phyloP scores from a whole-genome alignment of 805 yeast species.

The Ogataea sp. region DNA sequence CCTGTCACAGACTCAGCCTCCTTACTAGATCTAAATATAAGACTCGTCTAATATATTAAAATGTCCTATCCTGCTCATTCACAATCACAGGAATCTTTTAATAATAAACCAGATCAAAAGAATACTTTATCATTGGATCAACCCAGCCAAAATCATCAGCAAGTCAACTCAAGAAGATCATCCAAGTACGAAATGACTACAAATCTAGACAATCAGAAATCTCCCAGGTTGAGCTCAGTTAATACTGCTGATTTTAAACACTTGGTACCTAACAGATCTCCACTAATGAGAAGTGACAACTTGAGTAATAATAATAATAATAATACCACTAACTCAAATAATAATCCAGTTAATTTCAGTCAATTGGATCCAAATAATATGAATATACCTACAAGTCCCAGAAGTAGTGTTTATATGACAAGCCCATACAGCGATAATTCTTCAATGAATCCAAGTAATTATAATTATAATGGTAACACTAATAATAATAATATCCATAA shows the following conservation, averaged over 20 bases:
- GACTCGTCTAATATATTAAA: too few species aligned
- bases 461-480: conserved; percentile 7
- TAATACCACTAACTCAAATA: too few species aligned
- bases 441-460: background rate
- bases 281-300: conserved; percentile 13
- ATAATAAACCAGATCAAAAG: too few species aligned
- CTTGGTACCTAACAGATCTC: conserved; percentile 15
- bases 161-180: too few species aligned
- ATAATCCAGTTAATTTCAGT: conserved; percentile 5
- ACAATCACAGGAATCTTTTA: too few species aligned
- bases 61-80: too few species aligned
- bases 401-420: conserved; percentile 2
- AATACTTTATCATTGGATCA: too few species aligned
- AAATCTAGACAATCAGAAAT: conserved; percentile 2
- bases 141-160: too few species aligned
- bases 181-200: background rate
- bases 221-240: conserved; percentile 9
- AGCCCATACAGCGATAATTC: too few species aligned
- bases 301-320: too few species aligned
- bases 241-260: conserved; percentile 14
- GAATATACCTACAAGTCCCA: conserved; percentile 9
- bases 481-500: conserved; percentile 7
- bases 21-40: too few species aligned
- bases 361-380: background rate
- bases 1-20: too few species aligned